Evolutionary conservation across 768 basidiomycete species (phyloP), one percentile per base, ranked within the genome.

Genomic region (Scleroderma bovista): DNA sequence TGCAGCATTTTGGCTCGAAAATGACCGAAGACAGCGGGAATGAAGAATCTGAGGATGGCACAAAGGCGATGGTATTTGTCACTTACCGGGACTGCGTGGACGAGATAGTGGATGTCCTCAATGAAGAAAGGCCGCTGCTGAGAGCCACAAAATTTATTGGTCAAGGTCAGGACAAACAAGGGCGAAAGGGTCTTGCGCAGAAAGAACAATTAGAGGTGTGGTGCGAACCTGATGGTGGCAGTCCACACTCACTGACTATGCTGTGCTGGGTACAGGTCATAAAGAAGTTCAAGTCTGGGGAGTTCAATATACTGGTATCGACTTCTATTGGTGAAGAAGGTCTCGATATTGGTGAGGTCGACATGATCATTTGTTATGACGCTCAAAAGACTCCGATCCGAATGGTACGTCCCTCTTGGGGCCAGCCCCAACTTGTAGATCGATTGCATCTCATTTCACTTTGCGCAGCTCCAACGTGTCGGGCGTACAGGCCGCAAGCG

Each of bases 311-410:
- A 33, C 72, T 99, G 11, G 95, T 99, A 8, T 88, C 94, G 1
- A 98, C 96, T 5, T 95, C 88, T 3, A 92, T 99, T 48, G 96
- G 96, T 19, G 96, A 99, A 69, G 96, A 99, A 67, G 96, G 96
- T 50, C 75, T 99, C 16, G 96, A 99, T 65, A 99, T 99, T 48
- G 96, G 96, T 29, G 94, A 96, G 64, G 86, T 99, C 15, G 96
- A 99, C 64, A 75, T 93, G 61, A 95, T 97, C 49, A 73, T 97
- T 43, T 97, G 94, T 60, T 99, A 98, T 65, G 96, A 99, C 57
- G 85, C 93, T 22, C 91, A 94, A 60, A 96, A 95, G 72, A 91
- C 91, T 1, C 88, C 94, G 1, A 93, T 97, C 54, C 90, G 94
- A 50, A 93, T 96, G 88, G 95, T 95, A 65, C 46, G 82, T 55